Percentiles rank a stretch among this genome's conserved stretches.
Conservation (phyloP, 805 yeast genomes). For the Yarrowia sp. region DNA sequence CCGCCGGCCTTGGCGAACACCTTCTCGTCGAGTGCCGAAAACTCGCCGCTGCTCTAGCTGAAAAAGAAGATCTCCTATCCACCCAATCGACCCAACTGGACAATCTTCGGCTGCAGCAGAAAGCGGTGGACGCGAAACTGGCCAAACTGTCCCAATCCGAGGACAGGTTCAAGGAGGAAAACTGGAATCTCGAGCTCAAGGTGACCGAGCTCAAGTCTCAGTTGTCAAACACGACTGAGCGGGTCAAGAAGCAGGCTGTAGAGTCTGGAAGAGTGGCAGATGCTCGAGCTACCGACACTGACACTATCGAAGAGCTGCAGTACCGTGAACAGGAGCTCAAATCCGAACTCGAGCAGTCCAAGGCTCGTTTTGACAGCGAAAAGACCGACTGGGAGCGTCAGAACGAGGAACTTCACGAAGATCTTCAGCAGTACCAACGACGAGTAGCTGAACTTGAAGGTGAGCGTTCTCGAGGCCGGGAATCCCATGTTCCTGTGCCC, state of each 20-base stretch:
- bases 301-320: slow-evolving; percentile 36
- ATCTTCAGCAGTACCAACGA: slow-evolving; percentile 33
- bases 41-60: slow-evolving; percentile 33
- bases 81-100: not conserved
- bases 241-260: slow-evolving; percentile 33
- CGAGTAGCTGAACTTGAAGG: slow-evolving; percentile 28
- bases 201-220: slow-evolving; percentile 37
- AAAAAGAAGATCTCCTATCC: slow-evolving; percentile 30
- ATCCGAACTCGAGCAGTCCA: slow-evolving; percentile 32
- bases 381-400: slow-evolving; percentile 30
- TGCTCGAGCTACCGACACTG: slow-evolving; percentile 33
- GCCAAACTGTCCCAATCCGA: slow-evolving; percentile 10
- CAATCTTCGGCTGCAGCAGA: not conserved
- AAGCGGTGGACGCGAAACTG: slow-evolving; percentile 1
- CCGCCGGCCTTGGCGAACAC: slow-evolving; percentile 38
- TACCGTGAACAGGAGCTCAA: slow-evolving; percentile 36
- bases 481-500: not conserved
- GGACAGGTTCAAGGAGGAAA: slow-evolving; percentile 39
- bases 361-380: slow-evolving; percentile 34
- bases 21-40: slow-evolving; percentile 40
- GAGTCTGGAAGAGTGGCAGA: slow-evolving; percentile 33
- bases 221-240: slow-evolving; percentile 32
- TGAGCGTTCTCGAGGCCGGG: not conserved
- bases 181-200: slow-evolving; percentile 42
- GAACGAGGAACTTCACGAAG: slow-evolving; percentile 34